Evolutionary conservation across 2,329 filamentous ascomycete genomes (phyloP).

Genomic region (Aspergillus vadensis): DNA sequence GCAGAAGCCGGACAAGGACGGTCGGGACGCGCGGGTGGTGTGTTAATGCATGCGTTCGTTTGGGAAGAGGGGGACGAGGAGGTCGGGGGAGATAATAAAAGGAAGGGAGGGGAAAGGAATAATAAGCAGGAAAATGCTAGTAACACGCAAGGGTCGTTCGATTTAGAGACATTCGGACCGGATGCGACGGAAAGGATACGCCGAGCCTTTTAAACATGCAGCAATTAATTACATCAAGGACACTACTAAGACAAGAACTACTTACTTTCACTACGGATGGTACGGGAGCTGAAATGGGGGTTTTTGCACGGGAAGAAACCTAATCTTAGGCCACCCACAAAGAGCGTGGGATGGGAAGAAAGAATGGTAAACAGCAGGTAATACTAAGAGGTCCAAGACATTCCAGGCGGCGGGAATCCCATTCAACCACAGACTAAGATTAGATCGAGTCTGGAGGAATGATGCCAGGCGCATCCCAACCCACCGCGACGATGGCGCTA

Average conservation of each 20-base stretch:
- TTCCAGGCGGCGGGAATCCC: background rate
- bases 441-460: background rate
- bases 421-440: background rate
- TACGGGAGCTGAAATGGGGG: background rate
- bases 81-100: conserved; percentile 5
- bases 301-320: background rate
- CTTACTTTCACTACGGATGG: background rate
- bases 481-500: background rate
- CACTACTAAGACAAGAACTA: background rate
- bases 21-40: background rate
- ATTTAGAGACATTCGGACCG: conserved; percentile 2
- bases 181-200: conserved; percentile 11
- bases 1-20: conserved; percentile 18
- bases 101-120: background rate
- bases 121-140: background rate
- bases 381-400: background rate
- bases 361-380: background rate
- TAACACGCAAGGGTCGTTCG: conserved; percentile 7
- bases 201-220: conserved; percentile 1
- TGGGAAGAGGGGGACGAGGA: background rate
- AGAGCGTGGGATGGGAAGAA: background rate
- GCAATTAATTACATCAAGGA: background rate
- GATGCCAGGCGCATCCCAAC: background rate
- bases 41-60: conserved; percentile 22
- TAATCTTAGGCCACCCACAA: background rate